A percentile compares a stretch with the other conserved stretches of the same genome.
Conservation (phyloP, 495 filamentous ascomycete species). For the Endocarpon pusillum region DNA sequence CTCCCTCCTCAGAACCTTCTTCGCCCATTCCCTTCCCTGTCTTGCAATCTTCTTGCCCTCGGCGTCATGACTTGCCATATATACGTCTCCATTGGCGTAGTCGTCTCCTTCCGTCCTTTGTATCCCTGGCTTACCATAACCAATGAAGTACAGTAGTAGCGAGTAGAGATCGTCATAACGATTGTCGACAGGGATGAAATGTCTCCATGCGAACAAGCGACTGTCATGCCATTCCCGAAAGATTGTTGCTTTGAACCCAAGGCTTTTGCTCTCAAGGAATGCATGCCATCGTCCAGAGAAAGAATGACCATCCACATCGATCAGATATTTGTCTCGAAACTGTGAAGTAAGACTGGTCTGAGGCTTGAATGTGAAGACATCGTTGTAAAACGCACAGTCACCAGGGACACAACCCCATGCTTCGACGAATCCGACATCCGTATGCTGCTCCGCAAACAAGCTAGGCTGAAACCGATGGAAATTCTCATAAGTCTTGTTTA, state of each 20-base stretch:
- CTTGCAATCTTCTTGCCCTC: constrained; percentile 44
- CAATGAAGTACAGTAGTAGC: constrained; percentile 66
- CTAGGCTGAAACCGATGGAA: constrained; percentile 16
- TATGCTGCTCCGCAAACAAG: constrained; percentile 22
- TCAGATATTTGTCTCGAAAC: constrained; percentile 42
- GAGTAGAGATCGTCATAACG: constrained; percentile 58
- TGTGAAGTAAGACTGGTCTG: constrained; percentile 25
- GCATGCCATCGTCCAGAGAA: constrained; percentile 56
- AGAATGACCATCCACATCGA: constrained; percentile 57
- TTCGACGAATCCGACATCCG: constrained; percentile 27
- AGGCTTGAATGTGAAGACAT: constrained; percentile 14
- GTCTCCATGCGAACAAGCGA: constrained; percentile 50
- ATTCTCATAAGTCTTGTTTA: constrained; percentile 10
- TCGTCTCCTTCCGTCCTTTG: constrained; percentile 13
- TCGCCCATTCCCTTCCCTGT: constrained; percentile 48
- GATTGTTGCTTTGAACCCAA: constrained; percentile 56
- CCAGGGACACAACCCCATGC: constrained; percentile 21
- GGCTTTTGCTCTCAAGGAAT: constrained; percentile 43
- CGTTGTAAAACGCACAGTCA: constrained; percentile 26
- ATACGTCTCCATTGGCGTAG: constrained; percentile 8
- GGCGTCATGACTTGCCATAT: constrained; percentile 32
- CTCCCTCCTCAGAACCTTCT: constrained; percentile 46
- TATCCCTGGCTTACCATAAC: constrained; percentile 22
- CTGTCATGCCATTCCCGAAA: constrained; percentile 65
- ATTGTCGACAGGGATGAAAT: constrained; percentile 77